Conservation (phyloP, 2,329 filamentous ascomycete species). For the Magnaporthales sp. region DNA sequence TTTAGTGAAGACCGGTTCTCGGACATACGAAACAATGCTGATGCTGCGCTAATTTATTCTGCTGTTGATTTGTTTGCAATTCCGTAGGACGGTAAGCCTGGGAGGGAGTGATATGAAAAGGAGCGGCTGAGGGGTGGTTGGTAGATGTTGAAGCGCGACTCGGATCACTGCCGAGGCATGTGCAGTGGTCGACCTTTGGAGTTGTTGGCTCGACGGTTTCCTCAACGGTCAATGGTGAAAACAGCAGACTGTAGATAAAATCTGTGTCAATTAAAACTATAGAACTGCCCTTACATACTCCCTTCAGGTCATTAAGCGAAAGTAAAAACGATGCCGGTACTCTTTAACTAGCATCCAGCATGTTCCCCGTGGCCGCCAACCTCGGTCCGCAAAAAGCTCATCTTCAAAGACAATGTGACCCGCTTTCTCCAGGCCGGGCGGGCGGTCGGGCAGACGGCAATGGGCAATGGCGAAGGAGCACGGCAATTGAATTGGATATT, state of each 20-base stretch:
- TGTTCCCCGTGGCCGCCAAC: not conserved
- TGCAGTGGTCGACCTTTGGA: not conserved
- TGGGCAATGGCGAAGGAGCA: not conserved
- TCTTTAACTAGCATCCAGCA: not conserved
- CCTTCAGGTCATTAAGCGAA: not conserved
- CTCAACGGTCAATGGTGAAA: not conserved
- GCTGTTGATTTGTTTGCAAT: not conserved
- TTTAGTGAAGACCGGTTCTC: not conserved
- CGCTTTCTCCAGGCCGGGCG: not conserved
- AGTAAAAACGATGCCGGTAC: not conserved
- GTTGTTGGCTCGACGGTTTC: not conserved
- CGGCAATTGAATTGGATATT: not conserved
- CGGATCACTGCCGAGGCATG: constrained; percentile 5
- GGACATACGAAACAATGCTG: not conserved
- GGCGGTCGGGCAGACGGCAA: not conserved
- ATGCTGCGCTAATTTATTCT: not conserved
- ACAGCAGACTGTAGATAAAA: not conserved
- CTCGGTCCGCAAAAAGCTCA: not conserved
- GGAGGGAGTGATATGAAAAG: not conserved
- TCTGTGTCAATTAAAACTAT: not conserved
- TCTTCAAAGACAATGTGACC: not conserved
- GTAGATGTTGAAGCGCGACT: constrained; percentile 1
- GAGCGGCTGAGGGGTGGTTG: not conserved
- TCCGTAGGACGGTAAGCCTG: not conserved
- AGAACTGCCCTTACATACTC: not conserved